A percentile compares a stretch with the other conserved stretches of the same genome.
phyloP scores from a whole-genome alignment of 176 grass and related monocot genomes.

The Ampelocalamus luodianensis region DNA sequence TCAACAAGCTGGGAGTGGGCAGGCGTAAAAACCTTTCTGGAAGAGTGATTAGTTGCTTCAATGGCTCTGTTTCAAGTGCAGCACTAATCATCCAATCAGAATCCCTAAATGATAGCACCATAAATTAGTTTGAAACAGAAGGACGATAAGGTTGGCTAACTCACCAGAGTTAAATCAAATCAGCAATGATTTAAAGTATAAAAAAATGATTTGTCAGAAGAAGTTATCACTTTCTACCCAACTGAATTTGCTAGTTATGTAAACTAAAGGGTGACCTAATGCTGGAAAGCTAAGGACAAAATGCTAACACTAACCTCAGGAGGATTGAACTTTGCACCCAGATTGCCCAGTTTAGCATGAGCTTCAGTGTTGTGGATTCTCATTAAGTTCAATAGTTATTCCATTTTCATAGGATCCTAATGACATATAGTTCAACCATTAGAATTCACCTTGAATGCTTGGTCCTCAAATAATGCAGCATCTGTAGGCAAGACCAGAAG shows the following conservation, averaged over 20 bases:
- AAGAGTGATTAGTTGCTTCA: too few relatives aligned
- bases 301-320: constrained; percentile 59
- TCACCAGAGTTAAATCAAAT: too few relatives aligned
- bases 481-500: constrained; percentile 89
- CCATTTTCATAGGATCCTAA: constrained; percentile 9
- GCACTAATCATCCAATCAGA: too few relatives aligned
- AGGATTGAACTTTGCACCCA: constrained; percentile 78
- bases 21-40: too few relatives aligned
- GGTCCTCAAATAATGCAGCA: constrained; percentile 90
- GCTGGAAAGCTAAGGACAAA: background rate
- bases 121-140: too few relatives aligned
- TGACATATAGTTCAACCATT: constrained; percentile 21
- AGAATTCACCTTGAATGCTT: constrained; percentile 70
- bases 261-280: background rate
- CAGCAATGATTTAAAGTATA: too few relatives aligned
- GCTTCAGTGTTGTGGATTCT: constrained; percentile 53
- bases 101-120: too few relatives aligned
- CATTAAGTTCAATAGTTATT: constrained; percentile 13
- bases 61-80: too few relatives aligned
- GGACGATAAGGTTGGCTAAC: too few relatives aligned
- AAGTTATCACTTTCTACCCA: background rate
- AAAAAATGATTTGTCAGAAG: background rate
- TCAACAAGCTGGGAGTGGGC: too few relatives aligned
- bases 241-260: background rate
- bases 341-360: constrained; percentile 94